Conservation (phyloP, 805 yeast species). For the Ogataea neopini region DNA sequence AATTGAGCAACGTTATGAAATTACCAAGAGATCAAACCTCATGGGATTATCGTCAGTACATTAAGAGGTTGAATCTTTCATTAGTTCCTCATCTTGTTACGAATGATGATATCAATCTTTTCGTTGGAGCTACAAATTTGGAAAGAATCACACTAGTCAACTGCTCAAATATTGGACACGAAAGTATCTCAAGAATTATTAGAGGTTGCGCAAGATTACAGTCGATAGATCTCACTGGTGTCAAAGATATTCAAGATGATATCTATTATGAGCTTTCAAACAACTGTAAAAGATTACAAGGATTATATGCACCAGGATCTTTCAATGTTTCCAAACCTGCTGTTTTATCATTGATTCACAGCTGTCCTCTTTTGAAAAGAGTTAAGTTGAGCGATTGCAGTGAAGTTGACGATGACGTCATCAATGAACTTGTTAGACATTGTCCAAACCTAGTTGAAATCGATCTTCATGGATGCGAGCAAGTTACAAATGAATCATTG, state of each 20-base stretch:
- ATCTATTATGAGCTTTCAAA: conserved; percentile 67
- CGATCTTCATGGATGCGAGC: conserved; percentile 81
- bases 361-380: conserved; percentile 77
- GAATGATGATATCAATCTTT: conserved; percentile 60
- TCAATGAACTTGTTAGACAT: conserved; percentile 59
- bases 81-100: conserved; percentile 67
- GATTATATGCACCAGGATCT: conserved; percentile 87
- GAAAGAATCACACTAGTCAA: conserved; percentile 86
- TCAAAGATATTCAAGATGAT: conserved; percentile 65
- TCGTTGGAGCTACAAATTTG: conserved; percentile 69
- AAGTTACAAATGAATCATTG: conserved; percentile 66
- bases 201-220: conserved; percentile 69
- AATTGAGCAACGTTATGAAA: conserved; percentile 57
- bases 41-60: conserved; percentile 67
- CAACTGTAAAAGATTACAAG: conserved; percentile 78
- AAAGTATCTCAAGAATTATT: conserved; percentile 62
- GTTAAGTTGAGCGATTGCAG: conserved; percentile 76
- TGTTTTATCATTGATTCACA: conserved; percentile 53
- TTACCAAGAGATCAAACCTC: conserved; percentile 48
- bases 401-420: conserved; percentile 62
- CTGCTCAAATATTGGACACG: conserved; percentile 64
- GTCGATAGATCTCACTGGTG: conserved; percentile 85
- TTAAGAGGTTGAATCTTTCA: conserved; percentile 79
- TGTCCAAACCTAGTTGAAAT: conserved; percentile 87
- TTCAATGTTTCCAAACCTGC: conserved; percentile 67